Evolutionary conservation across 2,329 filamentous ascomycete species (phyloP), one percentile per base, ranked within the genome.

Genomic region (Ophiostoma populinum): DNA sequence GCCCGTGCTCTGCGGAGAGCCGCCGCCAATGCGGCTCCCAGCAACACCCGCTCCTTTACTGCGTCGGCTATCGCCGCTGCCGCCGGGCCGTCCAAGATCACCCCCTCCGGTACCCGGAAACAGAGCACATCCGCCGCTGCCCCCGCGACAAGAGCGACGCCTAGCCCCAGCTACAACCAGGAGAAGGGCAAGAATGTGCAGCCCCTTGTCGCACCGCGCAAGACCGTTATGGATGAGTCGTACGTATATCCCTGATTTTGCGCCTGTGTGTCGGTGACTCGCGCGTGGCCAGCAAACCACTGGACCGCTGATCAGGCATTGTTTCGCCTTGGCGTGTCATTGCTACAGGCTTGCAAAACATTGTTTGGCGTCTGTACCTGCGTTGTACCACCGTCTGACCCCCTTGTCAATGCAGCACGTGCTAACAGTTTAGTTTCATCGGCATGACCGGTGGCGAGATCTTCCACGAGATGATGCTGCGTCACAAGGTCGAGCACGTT

Each of bases 401-500:
- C n/a, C n/a, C 13, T 13, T 6, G n/a, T 13, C 6, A 13, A 11
- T 1, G 8, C 15, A 5, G 13, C 12, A 18, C n/a, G 8, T 13
- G 13, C 28, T 26, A 11, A 36, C 45, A 2, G 4, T 17, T 3
- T 37, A 82, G 77, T 41, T 92, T 95, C 57, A 83, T 95, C 51
- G 87, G 87, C 43, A 87, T 86, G 67, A 92, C 75, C 33, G 87
- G 90, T 52, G 90, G 90, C 52, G 78, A 94, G 58, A 94, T 95
- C 48, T 93, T 95, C 59, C 86, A 95, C 57, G 87, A 95, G 61
- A 95, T 95, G 87, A 94, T 98, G 86, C 67, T 92, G 42, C 70
- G 87, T 51, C 80, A 87, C 48, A 71, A 67, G 47, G 87, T 98
- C 38, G 90, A 94, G 63, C 83, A 94, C 56, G 71, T 95, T 51